Evolutionary conservation across 371 early-diverging fungal species (phyloP).

Genomic region (Mucor indicus): DNA sequence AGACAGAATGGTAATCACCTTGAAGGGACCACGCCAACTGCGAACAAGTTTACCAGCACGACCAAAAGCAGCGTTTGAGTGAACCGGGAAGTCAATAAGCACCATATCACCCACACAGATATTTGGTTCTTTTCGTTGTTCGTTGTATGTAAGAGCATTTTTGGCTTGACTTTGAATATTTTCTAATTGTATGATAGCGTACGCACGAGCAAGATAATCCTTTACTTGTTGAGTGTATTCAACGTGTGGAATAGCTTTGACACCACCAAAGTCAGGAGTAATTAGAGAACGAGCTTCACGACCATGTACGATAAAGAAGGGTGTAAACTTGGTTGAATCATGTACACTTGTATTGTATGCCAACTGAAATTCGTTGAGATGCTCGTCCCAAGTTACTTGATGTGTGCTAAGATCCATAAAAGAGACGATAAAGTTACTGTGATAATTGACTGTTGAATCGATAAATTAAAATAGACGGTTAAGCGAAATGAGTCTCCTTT

Average conservation of each 20-base stretch:
- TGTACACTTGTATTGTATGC: no score
- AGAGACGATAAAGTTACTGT: no score
- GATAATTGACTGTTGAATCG: no score
- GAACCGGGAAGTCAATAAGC: slow-evolving; percentile 6
- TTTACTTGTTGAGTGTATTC: slow-evolving; percentile 1
- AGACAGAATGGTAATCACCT: neutral
- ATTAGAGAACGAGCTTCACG: neutral
- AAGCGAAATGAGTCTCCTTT: no score
- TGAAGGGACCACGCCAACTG: slow-evolving; percentile 7
- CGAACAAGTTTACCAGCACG: slow-evolving; percentile 2
- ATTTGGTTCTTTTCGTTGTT: neutral
- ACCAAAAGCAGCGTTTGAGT: slow-evolving; percentile 1
- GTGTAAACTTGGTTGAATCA: no score
- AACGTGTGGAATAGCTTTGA: slow-evolving; percentile 1
- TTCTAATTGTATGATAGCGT: neutral
- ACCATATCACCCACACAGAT: neutral
- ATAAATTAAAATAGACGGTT: no score
- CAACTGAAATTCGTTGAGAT: no score
- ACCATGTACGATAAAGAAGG: slow-evolving; percentile 1
- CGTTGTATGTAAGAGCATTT: slow-evolving; percentile 3
- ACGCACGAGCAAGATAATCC: slow-evolving; percentile 2
- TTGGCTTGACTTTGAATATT: neutral
- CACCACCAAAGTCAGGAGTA: slow-evolving; percentile 10
- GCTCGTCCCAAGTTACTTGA: no score
- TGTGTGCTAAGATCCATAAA: no score